Conservation (phyloP, 495 filamentous ascomycete genomes). For the Rhypophila decipiens region DNA sequence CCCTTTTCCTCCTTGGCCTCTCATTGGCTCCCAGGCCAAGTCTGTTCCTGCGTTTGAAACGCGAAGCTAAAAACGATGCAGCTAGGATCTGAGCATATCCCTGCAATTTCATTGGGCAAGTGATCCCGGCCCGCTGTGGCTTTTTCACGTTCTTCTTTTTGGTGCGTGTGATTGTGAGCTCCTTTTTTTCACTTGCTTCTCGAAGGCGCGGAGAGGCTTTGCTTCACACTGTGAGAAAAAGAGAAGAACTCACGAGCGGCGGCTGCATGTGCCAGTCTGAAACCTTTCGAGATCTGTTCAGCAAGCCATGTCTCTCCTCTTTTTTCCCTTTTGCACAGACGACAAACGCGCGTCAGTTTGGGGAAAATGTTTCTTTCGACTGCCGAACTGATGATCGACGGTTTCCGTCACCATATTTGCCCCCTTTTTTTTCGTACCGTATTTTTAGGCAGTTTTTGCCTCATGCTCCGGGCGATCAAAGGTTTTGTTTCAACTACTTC, state of each 20-base stretch:
- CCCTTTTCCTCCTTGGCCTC: constrained; percentile 10
- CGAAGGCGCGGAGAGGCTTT: too few relatives aligned
- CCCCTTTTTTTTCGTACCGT: neutral
- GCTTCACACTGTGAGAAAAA: constrained; percentile 6
- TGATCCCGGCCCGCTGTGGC: too few relatives aligned
- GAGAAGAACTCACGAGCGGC: neutral
- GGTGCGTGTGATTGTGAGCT: neutral
- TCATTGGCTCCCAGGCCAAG: neutral
- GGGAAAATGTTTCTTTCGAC: neutral
- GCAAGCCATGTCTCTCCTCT: neutral
- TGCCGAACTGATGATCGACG: neutral
- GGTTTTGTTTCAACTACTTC: constrained; percentile 2
- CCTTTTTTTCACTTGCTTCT: too few relatives aligned
- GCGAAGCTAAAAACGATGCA: constrained; percentile 10
- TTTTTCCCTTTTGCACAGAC: neutral
- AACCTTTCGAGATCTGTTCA: neutral
- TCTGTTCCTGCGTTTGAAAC: constrained; percentile 32
- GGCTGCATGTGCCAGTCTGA: too few relatives aligned
- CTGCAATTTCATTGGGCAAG: constrained; percentile 13
- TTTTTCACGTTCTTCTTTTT: too few relatives aligned
- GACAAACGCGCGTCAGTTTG: neutral
- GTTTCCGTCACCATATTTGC: too few relatives aligned
- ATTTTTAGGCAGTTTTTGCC: neutral
- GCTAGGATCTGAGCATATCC: neutral
- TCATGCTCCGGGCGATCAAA: neutral